phyloP scores from a whole-genome alignment of 2,329 filamentous ascomycete genomes.

The Fusarium circinatum region DNA sequence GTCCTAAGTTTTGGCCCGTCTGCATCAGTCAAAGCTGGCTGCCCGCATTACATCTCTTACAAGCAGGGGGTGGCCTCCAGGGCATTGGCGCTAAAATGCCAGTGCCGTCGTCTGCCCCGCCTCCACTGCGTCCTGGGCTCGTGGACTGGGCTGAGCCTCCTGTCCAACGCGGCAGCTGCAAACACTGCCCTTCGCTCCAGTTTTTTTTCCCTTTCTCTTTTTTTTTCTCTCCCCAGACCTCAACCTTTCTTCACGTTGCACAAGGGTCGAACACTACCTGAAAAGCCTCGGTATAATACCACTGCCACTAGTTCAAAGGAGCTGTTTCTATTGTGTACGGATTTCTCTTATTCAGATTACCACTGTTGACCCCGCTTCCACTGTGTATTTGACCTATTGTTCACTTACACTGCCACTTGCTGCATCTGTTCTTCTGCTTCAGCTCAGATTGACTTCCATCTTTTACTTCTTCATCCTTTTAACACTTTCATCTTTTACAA shows the following conservation, averaged over 20 bases:
- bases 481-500: not conserved
- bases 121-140: not conserved
- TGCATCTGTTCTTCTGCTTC: not conserved
- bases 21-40: not conserved
- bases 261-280: not conserved
- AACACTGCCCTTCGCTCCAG: slow-evolving; percentile 32
- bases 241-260: slow-evolving; percentile 9
- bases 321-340: slow-evolving; percentile 15
- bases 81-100: slow-evolving; percentile 20
- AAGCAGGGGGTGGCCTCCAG: slow-evolving; percentile 19
- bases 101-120: slow-evolving; percentile 26
- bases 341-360: slow-evolving; percentile 3
- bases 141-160: slow-evolving; percentile 27
- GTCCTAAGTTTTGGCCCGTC: not conserved
- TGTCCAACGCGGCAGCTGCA: slow-evolving; percentile 10
- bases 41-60: not conserved
- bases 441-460: not conserved
- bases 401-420: slow-evolving; percentile 30
- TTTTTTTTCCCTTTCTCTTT: slow-evolving; percentile 24
- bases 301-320: not conserved
- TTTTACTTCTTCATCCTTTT: not conserved
- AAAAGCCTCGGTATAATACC: slow-evolving; percentile 4
- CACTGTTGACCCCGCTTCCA: slow-evolving; percentile 3
- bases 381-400: not conserved
- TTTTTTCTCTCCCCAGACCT: slow-evolving; percentile 4